Evolutionary conservation across 768 basidiomycete species (phyloP), one percentile per base, ranked within the genome.

Genomic region (Boletus sensibilis): DNA sequence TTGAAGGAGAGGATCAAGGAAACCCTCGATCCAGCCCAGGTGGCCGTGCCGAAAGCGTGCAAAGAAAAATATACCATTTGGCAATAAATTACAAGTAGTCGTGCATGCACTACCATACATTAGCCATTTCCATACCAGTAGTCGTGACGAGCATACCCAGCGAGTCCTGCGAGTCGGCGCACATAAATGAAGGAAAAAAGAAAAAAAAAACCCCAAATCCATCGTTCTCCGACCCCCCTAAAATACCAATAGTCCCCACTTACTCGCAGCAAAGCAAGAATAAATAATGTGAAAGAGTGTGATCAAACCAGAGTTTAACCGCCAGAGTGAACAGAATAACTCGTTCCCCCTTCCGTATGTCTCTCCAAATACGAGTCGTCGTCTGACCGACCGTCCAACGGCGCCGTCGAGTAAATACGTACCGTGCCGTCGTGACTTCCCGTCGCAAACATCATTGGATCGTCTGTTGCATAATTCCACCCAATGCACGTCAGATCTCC

Each of bases 401-500:
- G 60, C 16, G 74, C 72, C 44, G 80, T 76, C 14, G 86, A 86
- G 85, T 90, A 92, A 45, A 92, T 81, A 29, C 85, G 79, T 42
- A 92, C 81, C 1, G 79, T 82, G 25, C 90, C 90, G 58, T 92
- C 88, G 62, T 90, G 87, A 55, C 82, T 84, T 37, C 90, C 90
- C 1, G 88, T 87, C 9, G 88, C 88, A 53, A 89, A 83, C 75
- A 75, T 77, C 62, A 74, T 70, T 3, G 71, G 73, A 1, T 73
- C 78, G 0, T 79, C 82, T 7, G 80, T 79, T 3, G 80, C 80
- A 55, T 81, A 82, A 65, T 90, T 92, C 89, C 90, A 92, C 14
- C 88, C 87, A 39, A 92, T 81, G 58, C 87, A 88, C 10, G 91
- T 92, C 56, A 92, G 66, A 65, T 91, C 89, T 25, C 86, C 87